phyloP scores from a whole-genome alignment of 192 early-diverging fungal genomes.

The Oehlia diaphana region DNA sequence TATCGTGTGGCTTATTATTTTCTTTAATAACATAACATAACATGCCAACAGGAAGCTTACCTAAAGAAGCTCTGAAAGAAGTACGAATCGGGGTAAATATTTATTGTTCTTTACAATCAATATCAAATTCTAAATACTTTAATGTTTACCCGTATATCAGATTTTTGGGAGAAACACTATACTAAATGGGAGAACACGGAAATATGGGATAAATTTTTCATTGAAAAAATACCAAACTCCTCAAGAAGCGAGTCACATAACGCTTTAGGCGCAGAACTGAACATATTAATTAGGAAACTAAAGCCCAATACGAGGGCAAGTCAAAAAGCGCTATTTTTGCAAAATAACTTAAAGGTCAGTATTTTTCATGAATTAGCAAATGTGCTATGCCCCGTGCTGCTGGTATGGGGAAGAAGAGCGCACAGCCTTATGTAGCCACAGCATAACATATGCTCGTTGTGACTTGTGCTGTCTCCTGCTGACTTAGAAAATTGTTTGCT shows the following conservation, averaged over 20 bases:
- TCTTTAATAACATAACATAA: neutral
- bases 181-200: neutral
- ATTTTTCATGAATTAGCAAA: too few relatives aligned
- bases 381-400: slow-evolving; percentile 6
- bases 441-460: slow-evolving; percentile 7
- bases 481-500: slow-evolving; percentile 22
- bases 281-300: slow-evolving; percentile 14
- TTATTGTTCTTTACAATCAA: neutral
- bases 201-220: neutral
- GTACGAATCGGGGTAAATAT: neutral
- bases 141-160: neutral
- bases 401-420: slow-evolving; percentile 18
- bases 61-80: neutral
- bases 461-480: slow-evolving; percentile 17
- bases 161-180: neutral
- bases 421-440: slow-evolving; percentile 8
- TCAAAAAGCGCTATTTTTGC: neutral
- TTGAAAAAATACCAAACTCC: neutral
- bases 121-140: slow-evolving; percentile 4
- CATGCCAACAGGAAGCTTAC: slow-evolving; percentile 18
- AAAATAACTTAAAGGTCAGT: neutral
- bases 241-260: neutral
- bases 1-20: too few relatives aligned
- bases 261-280: neutral
- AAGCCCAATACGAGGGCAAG: neutral